Base-by-base conservation (phyloP, 164 flowering plant genomes). In the Nelumbo lutea region DNA sequence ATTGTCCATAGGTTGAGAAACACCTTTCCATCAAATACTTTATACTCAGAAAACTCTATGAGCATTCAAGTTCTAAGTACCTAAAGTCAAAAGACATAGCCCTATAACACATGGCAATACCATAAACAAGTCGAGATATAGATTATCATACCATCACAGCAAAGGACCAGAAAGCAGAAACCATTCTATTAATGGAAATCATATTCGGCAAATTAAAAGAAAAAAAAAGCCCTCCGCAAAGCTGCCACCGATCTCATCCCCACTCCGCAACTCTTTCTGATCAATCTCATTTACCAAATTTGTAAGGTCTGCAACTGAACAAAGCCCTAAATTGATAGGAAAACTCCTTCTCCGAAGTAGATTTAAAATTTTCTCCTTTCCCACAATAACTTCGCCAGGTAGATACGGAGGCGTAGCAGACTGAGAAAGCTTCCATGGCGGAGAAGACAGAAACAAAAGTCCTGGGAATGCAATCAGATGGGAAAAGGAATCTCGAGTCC, bases 361-460 rank as follows among this genome's bases (percentile, higher is more conserved):
- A 52, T 76, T 68, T 48, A 83, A 66, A 42, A 84, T 77, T 38
- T 79, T 76, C 48, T 79, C 81, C 41, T 75, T 84, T 56, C 75
- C 77, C 9, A 75, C 46, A 15, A 77, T 76, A 61, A 58, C 75
- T 66, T 86, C 84, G 11, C 86, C 79, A 10, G 76, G 88, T 42
- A 80, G 69, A 75, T 76, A 77, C 62, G 91, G 76, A 41, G 94
- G 96, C 4, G 91, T 93, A 8, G 97, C 87, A 55, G 86, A 84
- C 74, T 93, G 97, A 6, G 83, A 85, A 44, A 88, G 95, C 81
- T 85, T 84, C 90, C 91, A 90, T 0, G 94, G 90, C 5, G 96
- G 88, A 8, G 72, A 81, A 14, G 89, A 83, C 47, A 86, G 87
- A 71, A 86, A 90, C 63, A 88, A 86, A 42, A 96, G 97, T 5